Conservation (phyloP, 805 yeast genomes). For the Aciculoconidium aculeatum region DNA sequence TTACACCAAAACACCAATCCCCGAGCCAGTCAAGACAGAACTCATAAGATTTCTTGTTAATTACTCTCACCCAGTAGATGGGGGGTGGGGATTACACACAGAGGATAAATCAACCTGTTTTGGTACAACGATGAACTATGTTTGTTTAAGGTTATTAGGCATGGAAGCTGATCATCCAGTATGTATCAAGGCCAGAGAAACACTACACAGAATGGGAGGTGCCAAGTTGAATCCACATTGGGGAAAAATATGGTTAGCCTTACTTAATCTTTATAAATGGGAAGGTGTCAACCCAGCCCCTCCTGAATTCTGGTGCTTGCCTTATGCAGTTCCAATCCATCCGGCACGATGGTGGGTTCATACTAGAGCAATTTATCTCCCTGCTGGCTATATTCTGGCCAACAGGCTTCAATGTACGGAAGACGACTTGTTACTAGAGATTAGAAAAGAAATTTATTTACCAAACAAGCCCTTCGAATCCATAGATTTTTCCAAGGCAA, state of each 20-base stretch:
- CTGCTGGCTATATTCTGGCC: slow-evolving; percentile 76
- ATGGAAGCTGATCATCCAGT: slow-evolving; percentile 69
- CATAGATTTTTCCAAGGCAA: slow-evolving; percentile 63
- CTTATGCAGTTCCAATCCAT: slow-evolving; percentile 75
- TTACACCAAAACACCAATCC: slow-evolving; percentile 61
- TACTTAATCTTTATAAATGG: slow-evolving; percentile 81
- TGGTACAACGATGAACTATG: slow-evolving; percentile 88
- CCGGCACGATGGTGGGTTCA: slow-evolving; percentile 99
- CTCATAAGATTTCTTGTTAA: slow-evolving; percentile 83
- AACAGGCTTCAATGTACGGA: slow-evolving; percentile 49
- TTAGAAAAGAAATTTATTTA: slow-evolving; percentile 75
- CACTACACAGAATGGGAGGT: slow-evolving; percentile 74
- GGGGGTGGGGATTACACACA: slow-evolving; percentile 99
- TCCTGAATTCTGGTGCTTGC: slow-evolving; percentile 87
- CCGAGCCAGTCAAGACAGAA: slow-evolving; percentile 61
- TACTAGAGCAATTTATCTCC: slow-evolving; percentile 84
- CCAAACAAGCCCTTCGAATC: slow-evolving; percentile 47
- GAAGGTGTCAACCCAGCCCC: slow-evolving; percentile 99
- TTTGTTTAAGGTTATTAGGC: slow-evolving; percentile 76
- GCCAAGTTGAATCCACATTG: slow-evolving; percentile 91
- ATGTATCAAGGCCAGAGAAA: slow-evolving; percentile 65
- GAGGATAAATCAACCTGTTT: slow-evolving; percentile 92
- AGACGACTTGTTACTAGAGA: slow-evolving; percentile 55
- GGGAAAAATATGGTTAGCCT: slow-evolving; percentile 91
- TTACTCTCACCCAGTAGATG: slow-evolving; percentile 93